Percentiles rank a stretch among this genome's conserved stretches.
Evolutionary conservation across 2,329 filamentous ascomycete species (phyloP).

Genomic region (Paramyrothecium sp.): DNA sequence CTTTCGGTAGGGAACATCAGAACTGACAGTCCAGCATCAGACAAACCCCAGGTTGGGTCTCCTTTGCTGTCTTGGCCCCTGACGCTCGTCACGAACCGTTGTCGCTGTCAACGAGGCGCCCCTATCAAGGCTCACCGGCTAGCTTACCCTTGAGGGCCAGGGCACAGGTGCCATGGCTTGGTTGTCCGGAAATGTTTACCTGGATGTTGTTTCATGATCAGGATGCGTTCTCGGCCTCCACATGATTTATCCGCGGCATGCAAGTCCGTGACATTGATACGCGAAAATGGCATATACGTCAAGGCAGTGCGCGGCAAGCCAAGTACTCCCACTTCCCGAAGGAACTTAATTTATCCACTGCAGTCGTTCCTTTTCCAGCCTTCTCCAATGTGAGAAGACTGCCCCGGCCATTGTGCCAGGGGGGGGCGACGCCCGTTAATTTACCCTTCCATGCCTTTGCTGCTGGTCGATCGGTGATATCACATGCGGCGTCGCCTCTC

Average conservation of each 20-base stretch:
- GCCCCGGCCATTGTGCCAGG: too few relatives aligned
- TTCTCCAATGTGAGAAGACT: too few relatives aligned
- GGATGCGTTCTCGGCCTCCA: too few relatives aligned
- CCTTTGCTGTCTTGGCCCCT: neutral
- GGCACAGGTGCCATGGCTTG: neutral
- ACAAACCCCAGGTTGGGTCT: neutral
- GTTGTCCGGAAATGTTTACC: too few relatives aligned
- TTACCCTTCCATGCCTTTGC: neutral
- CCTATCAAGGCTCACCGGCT: neutral
- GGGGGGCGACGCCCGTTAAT: neutral
- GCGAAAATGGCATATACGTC: too few relatives aligned
- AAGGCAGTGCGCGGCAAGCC: too few relatives aligned
- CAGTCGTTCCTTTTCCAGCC: neutral
- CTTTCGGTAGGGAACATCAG: too few relatives aligned
- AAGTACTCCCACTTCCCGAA: too few relatives aligned
- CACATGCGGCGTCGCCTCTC: neutral
- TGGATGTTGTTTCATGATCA: too few relatives aligned
- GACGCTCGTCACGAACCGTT: neutral
- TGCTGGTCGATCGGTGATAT: neutral
- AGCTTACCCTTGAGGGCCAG: neutral
- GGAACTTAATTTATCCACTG: too few relatives aligned
- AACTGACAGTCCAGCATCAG: neutral
- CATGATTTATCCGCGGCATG: too few relatives aligned
- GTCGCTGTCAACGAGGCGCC: neutral
- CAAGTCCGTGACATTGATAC: too few relatives aligned